These are phyloP conservation scores for Hyaloscypha finlandica DNA, from an alignment of 495 filamentous ascomycete genomes.

Conservation along the genomic window DNA sequence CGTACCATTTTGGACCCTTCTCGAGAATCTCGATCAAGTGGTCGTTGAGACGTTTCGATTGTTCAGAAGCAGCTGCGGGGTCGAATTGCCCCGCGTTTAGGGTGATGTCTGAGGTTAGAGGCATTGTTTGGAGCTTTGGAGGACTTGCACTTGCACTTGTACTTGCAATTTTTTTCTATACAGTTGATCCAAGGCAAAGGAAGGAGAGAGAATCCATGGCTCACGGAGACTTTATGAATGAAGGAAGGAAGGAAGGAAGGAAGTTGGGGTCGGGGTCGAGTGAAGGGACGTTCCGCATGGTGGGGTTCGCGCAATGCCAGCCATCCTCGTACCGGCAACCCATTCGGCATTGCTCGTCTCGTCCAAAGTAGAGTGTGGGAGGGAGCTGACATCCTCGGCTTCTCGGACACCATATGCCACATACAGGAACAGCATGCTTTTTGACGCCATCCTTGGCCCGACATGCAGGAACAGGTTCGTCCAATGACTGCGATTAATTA, in stretches of 20 bases:
- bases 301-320: too few relatives aligned
- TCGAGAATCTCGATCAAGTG: slow-evolving; percentile 10
- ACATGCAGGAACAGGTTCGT: too few relatives aligned
- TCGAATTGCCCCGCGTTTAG: slow-evolving; percentile 25
- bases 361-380: too few relatives aligned
- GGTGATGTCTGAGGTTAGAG: slow-evolving; percentile 29
- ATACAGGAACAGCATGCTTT: too few relatives aligned
- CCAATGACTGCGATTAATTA: too few relatives aligned
- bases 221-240: background rate
- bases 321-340: background rate
- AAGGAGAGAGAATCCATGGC: background rate
- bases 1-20: slow-evolving; percentile 27
- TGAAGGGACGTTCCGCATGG: background rate
- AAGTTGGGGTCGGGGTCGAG: background rate
- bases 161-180: background rate
- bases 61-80: slow-evolving; percentile 18
- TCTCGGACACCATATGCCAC: too few relatives aligned
- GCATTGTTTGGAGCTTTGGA: slow-evolving; percentile 16
- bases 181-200: background rate
- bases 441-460: too few relatives aligned
- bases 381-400: too few relatives aligned
- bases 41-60: slow-evolving; percentile 25
- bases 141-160: background rate
- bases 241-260: too few relatives aligned
- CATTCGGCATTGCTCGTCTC: too few relatives aligned